Percentiles rank a stretch among this genome's conserved stretches.
Evolutionary conservation across 441 rosid species (phyloP).

Genomic region (Pelargonium cotyledonis): DNA sequence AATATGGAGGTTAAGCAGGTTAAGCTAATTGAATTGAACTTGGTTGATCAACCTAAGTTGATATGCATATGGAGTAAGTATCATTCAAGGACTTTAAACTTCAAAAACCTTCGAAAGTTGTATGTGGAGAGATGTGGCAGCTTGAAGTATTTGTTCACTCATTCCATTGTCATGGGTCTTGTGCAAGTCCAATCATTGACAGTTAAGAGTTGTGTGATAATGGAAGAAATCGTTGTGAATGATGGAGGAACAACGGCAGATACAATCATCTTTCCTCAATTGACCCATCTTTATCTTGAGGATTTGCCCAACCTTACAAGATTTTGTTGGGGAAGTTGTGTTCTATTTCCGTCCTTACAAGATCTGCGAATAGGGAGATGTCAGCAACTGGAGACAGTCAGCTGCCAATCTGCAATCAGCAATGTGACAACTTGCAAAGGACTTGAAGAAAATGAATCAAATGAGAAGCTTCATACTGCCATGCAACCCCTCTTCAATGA

Average conservation of each 20-base stretch:
- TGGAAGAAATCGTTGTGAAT: slow-evolving; percentile 10
- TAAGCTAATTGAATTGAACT: neutral
- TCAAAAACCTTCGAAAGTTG: slow-evolving; percentile 15
- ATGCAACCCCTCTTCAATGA: neutral
- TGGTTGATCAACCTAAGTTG: slow-evolving; percentile 19
- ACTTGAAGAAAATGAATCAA: neutral
- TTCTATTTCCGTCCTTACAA: too few relatives aligned
- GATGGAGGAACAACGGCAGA: neutral
- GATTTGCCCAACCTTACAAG: neutral
- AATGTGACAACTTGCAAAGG: too few relatives aligned
- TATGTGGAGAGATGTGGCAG: slow-evolving; percentile 6
- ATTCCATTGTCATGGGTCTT: neutral
- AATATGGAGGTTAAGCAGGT: too few relatives aligned
- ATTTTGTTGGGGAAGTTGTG: neutral
- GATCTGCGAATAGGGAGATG: too few relatives aligned
- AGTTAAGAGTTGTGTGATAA: neutral
- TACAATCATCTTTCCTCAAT: neutral
- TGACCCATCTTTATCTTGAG: neutral
- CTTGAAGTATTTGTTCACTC: slow-evolving; percentile 12
- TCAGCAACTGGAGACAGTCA: too few relatives aligned
- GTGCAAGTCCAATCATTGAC: too few relatives aligned
- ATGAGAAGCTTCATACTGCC: neutral
- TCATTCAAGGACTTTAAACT: slow-evolving; percentile 14
- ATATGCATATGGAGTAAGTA: slow-evolving; percentile 27
- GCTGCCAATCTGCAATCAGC: too few relatives aligned